Conservation (phyloP, 2,329 filamentous ascomycete species). For the Colletotrichum magnum region DNA sequence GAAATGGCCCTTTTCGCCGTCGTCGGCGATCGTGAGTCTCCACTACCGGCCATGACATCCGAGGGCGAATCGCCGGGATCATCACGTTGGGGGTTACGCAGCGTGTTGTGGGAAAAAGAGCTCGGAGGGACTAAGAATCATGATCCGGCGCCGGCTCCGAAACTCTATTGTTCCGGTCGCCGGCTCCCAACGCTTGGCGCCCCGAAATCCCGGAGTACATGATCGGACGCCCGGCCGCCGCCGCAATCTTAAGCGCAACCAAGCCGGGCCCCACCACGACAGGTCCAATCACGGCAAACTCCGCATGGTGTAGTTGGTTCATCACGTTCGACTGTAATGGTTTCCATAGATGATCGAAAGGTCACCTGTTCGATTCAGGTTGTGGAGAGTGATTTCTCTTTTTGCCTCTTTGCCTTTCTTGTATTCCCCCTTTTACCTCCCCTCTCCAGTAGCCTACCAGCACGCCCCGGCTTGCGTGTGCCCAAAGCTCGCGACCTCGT, state of each 20-base stretch:
- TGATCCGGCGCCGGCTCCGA: no score
- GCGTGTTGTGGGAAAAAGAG: no score
- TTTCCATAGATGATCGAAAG: conserved; percentile 1
- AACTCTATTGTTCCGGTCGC: no score
- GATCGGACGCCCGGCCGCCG: neutral
- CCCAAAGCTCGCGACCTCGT: conserved; percentile 18
- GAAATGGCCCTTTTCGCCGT: conserved; percentile 11
- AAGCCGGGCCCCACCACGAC: neutral
- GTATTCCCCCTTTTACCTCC: neutral
- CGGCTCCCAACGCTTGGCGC: neutral
- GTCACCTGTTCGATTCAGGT: conserved; percentile 10
- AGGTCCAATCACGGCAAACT: neutral
- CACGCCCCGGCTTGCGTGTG: conserved; percentile 19
- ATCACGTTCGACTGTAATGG: conserved; percentile 9
- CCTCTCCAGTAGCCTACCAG: neutral
- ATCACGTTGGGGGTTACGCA: no score
- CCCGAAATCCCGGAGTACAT: neutral
- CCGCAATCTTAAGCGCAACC: neutral
- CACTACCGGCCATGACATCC: no score
- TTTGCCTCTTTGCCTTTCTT: neutral
- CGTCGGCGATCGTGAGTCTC: neutral
- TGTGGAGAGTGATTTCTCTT: neutral
- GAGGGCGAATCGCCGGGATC: no score
- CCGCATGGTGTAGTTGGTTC: conserved; percentile 12
- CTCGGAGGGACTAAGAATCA: no score